Base-by-base conservation (phyloP, 768 basidiomycete genomes). In the Mycena latifolia region DNA sequence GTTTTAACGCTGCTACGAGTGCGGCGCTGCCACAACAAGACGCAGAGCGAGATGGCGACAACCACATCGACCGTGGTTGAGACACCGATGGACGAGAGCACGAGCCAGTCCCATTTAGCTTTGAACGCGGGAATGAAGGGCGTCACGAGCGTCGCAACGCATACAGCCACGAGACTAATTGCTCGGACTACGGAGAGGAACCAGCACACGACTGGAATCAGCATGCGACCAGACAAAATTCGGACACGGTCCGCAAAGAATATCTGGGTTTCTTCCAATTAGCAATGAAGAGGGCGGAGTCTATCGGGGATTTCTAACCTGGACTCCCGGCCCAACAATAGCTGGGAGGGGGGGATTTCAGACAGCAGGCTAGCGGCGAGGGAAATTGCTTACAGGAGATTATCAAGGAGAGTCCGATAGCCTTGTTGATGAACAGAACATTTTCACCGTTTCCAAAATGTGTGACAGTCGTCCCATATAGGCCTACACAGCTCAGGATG, bases 91-190 rank as follows among this genome's bases (percentile, higher is more conserved):
- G 60, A 61, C 5, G 50, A 10, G 5, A 54, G 28, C 2, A 61
- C 41, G 5, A 61, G 60, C 60, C 60, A 61, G 31, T 45, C 39
- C 60, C 60, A 61, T 27, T 46, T 53, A 0, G 39, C 60, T 27
- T 61, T 61, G 33, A 61, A 61, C 18, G n/a, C 60, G 22, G 60
- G 60, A 20, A 61, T 61, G 41, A 61, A 61, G 4, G 60, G 51
- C 2, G 60, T 61, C 6, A 9, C 18, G 15, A 61, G 33, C 18
- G 60, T 61, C 1, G 60, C 60, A 10, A 12, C 60, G n/a, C 60
- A 61, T 1, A 61, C 52, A 4, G 41, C 60, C 22, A 61, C 4
- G 14, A 61, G 59, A 29, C 48, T 52, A 4, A 61, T 22, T 24
- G 24, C 22, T 11, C 52, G 28, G 5, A 61, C 29, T n/a, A 43